Conservation (phyloP, 371 early-diverging fungal species). For the Saksenaea oblongispora region DNA sequence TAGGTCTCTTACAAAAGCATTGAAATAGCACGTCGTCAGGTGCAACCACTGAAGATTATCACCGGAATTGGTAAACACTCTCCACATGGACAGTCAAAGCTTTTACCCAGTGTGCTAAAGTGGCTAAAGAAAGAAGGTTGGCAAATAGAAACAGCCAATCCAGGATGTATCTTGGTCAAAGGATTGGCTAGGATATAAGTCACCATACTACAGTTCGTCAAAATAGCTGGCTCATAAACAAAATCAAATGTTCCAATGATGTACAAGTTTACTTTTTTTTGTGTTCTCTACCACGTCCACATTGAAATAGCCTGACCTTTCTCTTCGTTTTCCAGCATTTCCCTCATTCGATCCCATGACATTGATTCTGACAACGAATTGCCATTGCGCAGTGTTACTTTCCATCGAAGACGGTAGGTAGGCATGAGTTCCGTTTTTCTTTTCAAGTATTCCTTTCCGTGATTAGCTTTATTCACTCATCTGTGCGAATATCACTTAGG, state of each 20-base stretch:
- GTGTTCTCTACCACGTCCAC: background rate
- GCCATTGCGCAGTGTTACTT: background rate
- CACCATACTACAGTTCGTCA: background rate
- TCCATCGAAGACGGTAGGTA: slow-evolving; percentile 4
- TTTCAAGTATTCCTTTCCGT: too few relatives aligned
- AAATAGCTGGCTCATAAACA: background rate
- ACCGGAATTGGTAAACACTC: slow-evolving; percentile 72
- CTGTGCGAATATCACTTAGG: slow-evolving; percentile 15
- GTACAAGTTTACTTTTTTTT: slow-evolving; percentile 1
- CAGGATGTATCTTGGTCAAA: slow-evolving; percentile 51
- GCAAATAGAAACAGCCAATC: slow-evolving; percentile 52
- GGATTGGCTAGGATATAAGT: slow-evolving; percentile 17
- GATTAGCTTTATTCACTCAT: background rate
- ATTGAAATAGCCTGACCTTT: slow-evolving; percentile 1
- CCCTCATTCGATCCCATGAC: background rate
- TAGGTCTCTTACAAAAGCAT: background rate
- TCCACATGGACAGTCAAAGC: slow-evolving; percentile 51
- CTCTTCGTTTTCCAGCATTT: background rate
- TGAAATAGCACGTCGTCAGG: slow-evolving; percentile 27
- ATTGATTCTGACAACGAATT: background rate
- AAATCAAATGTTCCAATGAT: background rate
- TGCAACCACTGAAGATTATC: slow-evolving; percentile 60
- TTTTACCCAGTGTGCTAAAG: slow-evolving; percentile 56
- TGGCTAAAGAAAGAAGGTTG: slow-evolving; percentile 57
- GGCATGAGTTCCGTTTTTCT: background rate